Evolutionary conservation across 768 basidiomycete species (phyloP), one percentile per base, ranked within the genome.

Genomic region (Inosperma sp.): DNA sequence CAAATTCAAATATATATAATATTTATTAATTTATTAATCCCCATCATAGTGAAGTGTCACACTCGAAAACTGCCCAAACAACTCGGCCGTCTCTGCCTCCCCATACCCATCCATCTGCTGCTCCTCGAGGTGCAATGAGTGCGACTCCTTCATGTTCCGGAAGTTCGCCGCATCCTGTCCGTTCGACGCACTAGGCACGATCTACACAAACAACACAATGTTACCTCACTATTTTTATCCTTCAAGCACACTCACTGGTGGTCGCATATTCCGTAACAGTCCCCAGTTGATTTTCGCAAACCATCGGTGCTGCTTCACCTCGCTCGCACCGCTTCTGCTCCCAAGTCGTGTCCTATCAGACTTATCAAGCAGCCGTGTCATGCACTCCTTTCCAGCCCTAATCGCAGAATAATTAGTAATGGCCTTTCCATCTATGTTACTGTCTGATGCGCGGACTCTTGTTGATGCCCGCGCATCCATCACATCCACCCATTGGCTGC

Each of bases 221-320:
- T n/a, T n/a, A n/a, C n/a, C n/a, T n/a, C n/a, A n/a, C n/a, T n/a
- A n/a, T n/a, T n/a, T n/a, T n/a, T n/a, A 67, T 56, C 53, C 33
- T 52, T 13, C 13, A 12, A 22, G n/a, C 34, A 19, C 33, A 72
- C 91, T 62, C 69, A 94, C 91, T 72, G 96, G 96, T 48, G 96
- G 96, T 64, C 83, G 84, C 59, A 82, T 86, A 69, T 98, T 88
- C 59, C 96, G 79, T 65, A 99, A 71, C 49, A 99, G 75, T 19
- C 95, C 96, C 96, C 95, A 99, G 71, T 92, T 94, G 64, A 95
- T 84, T 61, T 92, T 93, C 23, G 75, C 73, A 73, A 99, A 99
- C 96, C 96, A 99, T 66, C 91, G 93, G 79, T 98, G 96, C 51
- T 89, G 86, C 74, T 98, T 99, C 61, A 99, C 93, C 70, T 99